Base-by-base conservation (phyloP, 2,329 filamentous ascomycete genomes). In the Hirsutella thompsonii region DNA sequence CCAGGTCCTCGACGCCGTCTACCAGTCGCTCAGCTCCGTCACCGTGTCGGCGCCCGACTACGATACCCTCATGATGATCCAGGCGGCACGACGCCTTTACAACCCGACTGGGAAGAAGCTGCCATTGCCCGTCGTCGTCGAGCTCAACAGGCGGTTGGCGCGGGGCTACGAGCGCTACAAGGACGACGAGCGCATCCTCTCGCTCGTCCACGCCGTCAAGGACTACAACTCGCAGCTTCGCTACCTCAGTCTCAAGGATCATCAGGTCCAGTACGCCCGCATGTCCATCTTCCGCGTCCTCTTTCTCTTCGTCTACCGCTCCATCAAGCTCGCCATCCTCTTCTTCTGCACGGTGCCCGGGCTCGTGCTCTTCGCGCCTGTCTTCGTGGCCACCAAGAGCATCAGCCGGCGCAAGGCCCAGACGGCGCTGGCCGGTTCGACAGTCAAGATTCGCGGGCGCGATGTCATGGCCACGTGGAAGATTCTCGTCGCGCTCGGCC, bases 381-480 rank as follows among this genome's bases (percentile, higher is more conserved):
- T 94, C 39, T 94, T 94, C 58, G 78, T 89, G 34, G 81, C 81
- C 9, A 83, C 86, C 34, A 93, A 90, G 59, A 64, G 81, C 42
- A 90, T 93, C 55, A 92, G 84, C 43, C 75, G 76, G 42, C 77
- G 79, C 52, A 94, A 94, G 63, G 86, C 87, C 9, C 79, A 78
- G 54, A 82, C 88, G 60, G 88, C 88, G 2, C 69, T 94, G 44
- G 87, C 86, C 14, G 86, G 81, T 13, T 93, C 85, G 5, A 83
- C 82, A 1, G 88, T 94, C 58, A 94, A 94, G 63, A 77, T 94
- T 42, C 81, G 88, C 56, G 88, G 84, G 19, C 77, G 81, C 44
- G 88, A 94, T 58, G 88, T 94, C 41, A 88, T 94, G 70, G 86
- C 87, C 0, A 94, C 88, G 0, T 94, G 88, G 88, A 94, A 94